These are phyloP conservation scores for Penicillium rolfsii DNA, from an alignment of 2,329 filamentous ascomycete species.

Conservation along the genomic window DNA sequence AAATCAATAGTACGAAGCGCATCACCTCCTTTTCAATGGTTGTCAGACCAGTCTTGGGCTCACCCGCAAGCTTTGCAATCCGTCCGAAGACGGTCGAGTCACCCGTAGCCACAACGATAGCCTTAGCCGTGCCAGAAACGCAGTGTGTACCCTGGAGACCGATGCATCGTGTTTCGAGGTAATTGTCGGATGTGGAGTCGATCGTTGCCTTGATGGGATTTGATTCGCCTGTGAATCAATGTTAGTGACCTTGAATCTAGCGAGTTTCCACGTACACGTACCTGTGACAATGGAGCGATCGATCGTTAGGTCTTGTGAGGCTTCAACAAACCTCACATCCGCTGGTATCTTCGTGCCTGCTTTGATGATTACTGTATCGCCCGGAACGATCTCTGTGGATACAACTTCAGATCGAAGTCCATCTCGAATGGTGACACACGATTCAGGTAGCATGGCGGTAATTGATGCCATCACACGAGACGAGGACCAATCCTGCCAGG, in stretches of 20 bases:
- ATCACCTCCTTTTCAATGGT: conserved; percentile 73
- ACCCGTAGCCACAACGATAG: conserved; percentile 71
- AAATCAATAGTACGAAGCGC: conserved; percentile 73
- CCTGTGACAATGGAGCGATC: conserved; percentile 25
- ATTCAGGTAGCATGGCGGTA: conserved; percentile 76
- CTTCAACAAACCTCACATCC: conserved; percentile 49
- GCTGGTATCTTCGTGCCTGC: conserved; percentile 62
- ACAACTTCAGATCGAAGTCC: conserved; percentile 38
- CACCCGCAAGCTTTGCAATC: conserved; percentile 72
- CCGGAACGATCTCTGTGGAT: conserved; percentile 57
- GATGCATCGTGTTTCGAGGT: conserved; percentile 63
- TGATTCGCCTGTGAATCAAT: conserved; percentile 56
- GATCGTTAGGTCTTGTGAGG: conserved; percentile 5
- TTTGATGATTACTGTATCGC: conserved; percentile 56
- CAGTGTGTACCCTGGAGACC: conserved; percentile 81
- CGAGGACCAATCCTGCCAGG: conserved; percentile 75
- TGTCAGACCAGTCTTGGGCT: conserved; percentile 68
- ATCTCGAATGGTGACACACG: conserved; percentile 67
- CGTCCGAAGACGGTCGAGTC: conserved; percentile 75
- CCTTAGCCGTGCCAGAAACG: conserved; percentile 67
- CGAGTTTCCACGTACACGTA: conserved; percentile 72
- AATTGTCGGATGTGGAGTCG: conserved; percentile 48
- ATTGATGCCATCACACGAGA: conserved; percentile 78
- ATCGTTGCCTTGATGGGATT: conserved; percentile 59
- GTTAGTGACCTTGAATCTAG: conserved; percentile 50